Conservation (phyloP, 2,329 filamentous ascomycete species). For the Scedosporium minutisporum region DNA sequence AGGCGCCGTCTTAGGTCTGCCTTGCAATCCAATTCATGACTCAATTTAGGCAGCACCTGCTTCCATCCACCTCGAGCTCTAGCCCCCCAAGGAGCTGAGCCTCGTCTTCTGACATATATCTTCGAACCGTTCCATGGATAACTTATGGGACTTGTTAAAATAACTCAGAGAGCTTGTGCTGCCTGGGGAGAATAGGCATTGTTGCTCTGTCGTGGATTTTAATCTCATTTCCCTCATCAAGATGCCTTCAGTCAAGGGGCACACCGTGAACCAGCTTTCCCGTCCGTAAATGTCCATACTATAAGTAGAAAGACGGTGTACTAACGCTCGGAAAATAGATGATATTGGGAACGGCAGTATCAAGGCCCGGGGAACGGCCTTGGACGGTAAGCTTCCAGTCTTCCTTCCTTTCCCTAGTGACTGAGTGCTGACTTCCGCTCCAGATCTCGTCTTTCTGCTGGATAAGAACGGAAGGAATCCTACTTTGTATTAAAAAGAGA, state of each 20-base stretch:
- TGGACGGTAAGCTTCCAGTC: constrained; percentile 25
- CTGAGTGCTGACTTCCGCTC: background rate
- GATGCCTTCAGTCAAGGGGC: background rate
- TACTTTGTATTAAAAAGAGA: constrained; percentile 22
- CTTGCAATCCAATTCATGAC: background rate
- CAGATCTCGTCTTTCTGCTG: constrained; percentile 28
- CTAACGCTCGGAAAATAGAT: constrained; percentile 16
- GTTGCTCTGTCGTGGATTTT: background rate
- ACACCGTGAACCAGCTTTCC: background rate
- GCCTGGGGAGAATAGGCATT: background rate
- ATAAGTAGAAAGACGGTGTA: background rate
- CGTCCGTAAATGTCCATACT: background rate
- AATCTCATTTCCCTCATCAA: background rate
- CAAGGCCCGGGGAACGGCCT: constrained; percentile 28
- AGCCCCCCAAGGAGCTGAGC: background rate
- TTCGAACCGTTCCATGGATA: background rate
- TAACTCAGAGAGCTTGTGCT: too few species aligned
- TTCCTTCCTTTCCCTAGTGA: background rate
- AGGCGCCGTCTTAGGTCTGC: too few species aligned
- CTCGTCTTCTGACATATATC: background rate
- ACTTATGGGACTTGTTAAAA: too few species aligned
- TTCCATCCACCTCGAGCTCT: background rate
- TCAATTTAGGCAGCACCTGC: background rate
- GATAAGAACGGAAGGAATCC: constrained; percentile 22
- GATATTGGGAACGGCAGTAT: constrained; percentile 23